phyloP scores from a whole-genome alignment of 139 green algal species.

The Volvox reticuliferus region DNA sequence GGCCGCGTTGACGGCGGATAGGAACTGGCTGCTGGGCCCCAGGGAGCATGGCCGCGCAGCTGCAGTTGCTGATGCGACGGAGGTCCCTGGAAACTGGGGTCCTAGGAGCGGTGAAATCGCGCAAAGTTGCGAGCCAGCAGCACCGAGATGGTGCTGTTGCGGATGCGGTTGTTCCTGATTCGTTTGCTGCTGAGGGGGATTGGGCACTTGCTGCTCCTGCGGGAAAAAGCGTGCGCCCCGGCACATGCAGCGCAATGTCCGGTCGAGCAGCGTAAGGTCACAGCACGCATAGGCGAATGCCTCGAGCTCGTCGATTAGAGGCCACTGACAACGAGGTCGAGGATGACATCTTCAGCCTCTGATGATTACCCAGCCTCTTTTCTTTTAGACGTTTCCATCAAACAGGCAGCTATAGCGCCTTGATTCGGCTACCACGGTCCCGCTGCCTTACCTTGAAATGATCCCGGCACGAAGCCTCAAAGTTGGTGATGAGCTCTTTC shows the following conservation, averaged over 20 bases:
- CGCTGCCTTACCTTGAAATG: slow-evolving; percentile 14
- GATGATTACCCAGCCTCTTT: too few relatives aligned
- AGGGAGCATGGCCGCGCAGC: background rate
- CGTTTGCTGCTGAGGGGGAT: background rate
- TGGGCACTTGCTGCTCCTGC: background rate
- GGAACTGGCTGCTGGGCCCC: background rate
- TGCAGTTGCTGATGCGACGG: background rate
- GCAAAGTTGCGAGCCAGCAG: too few relatives aligned
- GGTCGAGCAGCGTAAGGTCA: too few relatives aligned
- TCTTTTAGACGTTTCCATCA: too few relatives aligned
- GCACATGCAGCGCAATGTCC: too few relatives aligned
- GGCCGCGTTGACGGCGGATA: background rate
- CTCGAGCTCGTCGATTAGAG: too few relatives aligned
- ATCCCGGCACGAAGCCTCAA: slow-evolving; percentile 20
- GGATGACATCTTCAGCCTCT: too few relatives aligned
- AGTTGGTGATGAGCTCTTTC: slow-evolving; percentile 20
- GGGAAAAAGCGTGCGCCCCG: background rate
- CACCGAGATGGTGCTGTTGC: background rate
- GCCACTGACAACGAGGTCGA: too few relatives aligned
- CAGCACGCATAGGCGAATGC: too few relatives aligned
- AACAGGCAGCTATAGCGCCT: too few relatives aligned
- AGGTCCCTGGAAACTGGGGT: background rate
- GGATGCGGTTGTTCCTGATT: background rate
- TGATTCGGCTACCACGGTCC: too few relatives aligned
- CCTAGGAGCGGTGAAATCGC: background rate